Evolutionary conservation across 129 eudicot species (phyloP).

Genomic region (Glebionis coronaria): DNA sequence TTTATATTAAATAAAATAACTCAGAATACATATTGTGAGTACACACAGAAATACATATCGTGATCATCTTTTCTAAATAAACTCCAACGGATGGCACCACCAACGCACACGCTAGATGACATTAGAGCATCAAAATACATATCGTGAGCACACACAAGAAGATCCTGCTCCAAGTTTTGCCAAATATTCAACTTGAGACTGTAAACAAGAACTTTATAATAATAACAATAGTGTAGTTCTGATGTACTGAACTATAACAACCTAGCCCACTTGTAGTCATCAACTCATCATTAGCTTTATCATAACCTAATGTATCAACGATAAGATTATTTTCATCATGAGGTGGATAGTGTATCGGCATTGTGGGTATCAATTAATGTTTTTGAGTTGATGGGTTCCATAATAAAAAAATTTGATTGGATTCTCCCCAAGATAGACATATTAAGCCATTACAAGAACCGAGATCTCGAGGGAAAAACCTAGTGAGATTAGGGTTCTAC

Average conservation of each 20-base stretch:
- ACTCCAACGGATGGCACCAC: slow-evolving; percentile 19
- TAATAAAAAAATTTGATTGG: slow-evolving; percentile 7
- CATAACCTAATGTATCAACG: slow-evolving; percentile 20
- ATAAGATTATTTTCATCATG: background rate
- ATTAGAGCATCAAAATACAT: background rate
- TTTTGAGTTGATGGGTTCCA: slow-evolving; percentile 30
- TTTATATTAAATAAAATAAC: too few relatives aligned
- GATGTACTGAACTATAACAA: background rate
- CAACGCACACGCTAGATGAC: slow-evolving; percentile 5
- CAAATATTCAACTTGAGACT: slow-evolving; percentile 21
- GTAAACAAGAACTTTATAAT: slow-evolving; percentile 16
- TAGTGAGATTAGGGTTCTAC: background rate
- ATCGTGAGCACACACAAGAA: slow-evolving; percentile 9
- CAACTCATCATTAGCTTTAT: background rate
- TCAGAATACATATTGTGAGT: too few relatives aligned
- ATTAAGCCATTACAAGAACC: slow-evolving; percentile 28
- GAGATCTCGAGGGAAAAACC: background rate
- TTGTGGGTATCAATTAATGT: background rate
- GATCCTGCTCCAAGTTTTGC: slow-evolving; percentile 18
- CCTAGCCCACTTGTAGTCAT: slow-evolving; percentile 20
- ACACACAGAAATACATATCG: too few relatives aligned
- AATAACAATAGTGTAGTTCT: background rate
- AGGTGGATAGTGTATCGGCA: slow-evolving; percentile 13
- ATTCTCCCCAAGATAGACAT: slow-evolving; percentile 16
- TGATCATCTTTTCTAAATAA: background rate